phyloP scores from a whole-genome alignment of 768 basidiomycete species.

The Phanerochaete carnosa region DNA sequence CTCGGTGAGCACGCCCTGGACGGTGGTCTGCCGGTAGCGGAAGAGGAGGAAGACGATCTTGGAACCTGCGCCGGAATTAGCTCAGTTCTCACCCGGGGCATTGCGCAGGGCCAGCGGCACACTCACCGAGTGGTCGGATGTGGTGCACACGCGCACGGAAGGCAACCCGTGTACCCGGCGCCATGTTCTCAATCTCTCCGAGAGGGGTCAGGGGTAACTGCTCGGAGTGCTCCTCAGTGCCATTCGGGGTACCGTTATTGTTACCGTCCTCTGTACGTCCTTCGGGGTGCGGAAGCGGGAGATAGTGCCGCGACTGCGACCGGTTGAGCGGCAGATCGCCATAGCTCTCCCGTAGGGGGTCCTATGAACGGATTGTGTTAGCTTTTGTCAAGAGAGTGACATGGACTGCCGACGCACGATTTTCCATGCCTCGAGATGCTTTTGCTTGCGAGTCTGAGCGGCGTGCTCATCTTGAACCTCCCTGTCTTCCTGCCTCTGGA shows the following conservation, averaged over 20 bases:
- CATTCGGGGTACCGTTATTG: not conserved
- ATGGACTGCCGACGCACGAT: not conserved
- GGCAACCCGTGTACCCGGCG: conserved; percentile 69
- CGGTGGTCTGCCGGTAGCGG: conserved; percentile 77
- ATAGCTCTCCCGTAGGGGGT: conserved; percentile 43
- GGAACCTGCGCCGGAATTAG: conserved; percentile 45
- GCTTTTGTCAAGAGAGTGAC: not conserved
- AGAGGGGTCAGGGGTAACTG: not conserved
- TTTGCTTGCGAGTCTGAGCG: conserved; percentile 12
- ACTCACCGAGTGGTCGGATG: conserved; percentile 64
- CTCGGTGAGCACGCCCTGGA: conserved; percentile 80
- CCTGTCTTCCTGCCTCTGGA: conserved; percentile 19
- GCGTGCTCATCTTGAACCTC: conserved; percentile 20
- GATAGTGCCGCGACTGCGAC: conserved; percentile 47
- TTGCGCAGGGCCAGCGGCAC: too few relatives aligned
- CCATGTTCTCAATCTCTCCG: conserved; percentile 41
- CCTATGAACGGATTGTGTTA: conserved; percentile 12
- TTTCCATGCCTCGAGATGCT: conserved; percentile 17
- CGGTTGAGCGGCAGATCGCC: conserved; percentile 87
- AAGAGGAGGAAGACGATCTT: conserved; percentile 94
- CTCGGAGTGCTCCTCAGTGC: not conserved
- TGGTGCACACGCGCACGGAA: conserved; percentile 91
- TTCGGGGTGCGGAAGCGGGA: not conserved
- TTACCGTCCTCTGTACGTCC: not conserved
- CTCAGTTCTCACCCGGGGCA: too few relatives aligned